These are phyloP conservation scores for Trichosanthes truncata DNA, from an alignment of 306 rosid species.

Conservation along the genomic window DNA sequence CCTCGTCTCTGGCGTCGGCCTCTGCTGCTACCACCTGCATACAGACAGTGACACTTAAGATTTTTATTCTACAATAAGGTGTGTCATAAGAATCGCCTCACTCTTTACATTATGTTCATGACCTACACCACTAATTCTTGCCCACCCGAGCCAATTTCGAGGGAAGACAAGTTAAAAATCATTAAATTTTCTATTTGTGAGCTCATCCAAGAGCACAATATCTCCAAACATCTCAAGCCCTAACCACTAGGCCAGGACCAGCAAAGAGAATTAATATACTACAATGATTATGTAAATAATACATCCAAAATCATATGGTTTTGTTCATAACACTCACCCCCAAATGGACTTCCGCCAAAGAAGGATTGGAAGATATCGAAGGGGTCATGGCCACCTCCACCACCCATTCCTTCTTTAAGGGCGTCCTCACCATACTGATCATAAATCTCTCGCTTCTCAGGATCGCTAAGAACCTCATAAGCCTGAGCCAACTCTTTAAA, in stretches of 20 bases:
- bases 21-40: constrained; percentile 58
- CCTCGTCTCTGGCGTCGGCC: constrained; percentile 72
- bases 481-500: constrained; percentile 88
- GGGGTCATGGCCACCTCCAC: constrained; percentile 66
- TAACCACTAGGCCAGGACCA: not conserved
- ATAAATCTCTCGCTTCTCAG: constrained; percentile 79
- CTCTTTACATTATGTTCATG: not conserved
- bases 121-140: not conserved
- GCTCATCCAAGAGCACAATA: not conserved
- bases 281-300: not conserved
- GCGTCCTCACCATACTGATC: constrained; percentile 94
- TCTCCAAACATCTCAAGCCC: not conserved
- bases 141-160: not conserved
- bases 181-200: not conserved
- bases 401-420: constrained; percentile 77
- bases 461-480: constrained; percentile 72
- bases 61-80: not conserved
- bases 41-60: not conserved
- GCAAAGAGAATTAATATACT: not conserved
- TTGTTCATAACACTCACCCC: constrained; percentile 20
- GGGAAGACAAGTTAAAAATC: not conserved
- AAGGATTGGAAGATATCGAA: constrained; percentile 67
- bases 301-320: too few species aligned
- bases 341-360: constrained; percentile 60
- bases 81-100: not conserved